phyloP scores from a whole-genome alignment of 176 grass and related monocot genomes.

The Typha latifolia region DNA sequence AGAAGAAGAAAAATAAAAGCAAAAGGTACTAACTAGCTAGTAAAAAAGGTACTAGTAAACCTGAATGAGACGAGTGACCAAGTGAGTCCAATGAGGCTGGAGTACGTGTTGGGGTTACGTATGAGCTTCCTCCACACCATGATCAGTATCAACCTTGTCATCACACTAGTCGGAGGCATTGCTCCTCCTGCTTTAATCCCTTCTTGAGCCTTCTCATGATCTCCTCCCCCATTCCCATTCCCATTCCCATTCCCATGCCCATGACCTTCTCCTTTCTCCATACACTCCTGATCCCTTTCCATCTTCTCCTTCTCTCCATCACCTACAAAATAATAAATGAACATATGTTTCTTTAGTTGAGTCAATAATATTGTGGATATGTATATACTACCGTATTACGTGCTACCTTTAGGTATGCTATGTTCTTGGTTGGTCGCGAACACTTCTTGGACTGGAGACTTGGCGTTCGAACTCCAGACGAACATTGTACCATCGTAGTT shows the following conservation, averaged over 20 bases:
- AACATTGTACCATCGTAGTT: constrained; percentile 93
- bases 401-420: neutral
- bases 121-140: constrained; percentile 99
- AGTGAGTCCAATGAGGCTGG: constrained; percentile 83
- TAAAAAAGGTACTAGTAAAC: constrained; percentile 13
- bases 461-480: constrained; percentile 91
- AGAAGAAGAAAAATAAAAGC: neutral
- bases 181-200: constrained; percentile 13
- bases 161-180: constrained; percentile 94
- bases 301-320: constrained; percentile 42
- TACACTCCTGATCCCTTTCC: constrained; percentile 21
- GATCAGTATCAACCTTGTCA: constrained; percentile 95
- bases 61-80: constrained; percentile 96
- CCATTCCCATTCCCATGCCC: too few species aligned
- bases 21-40: too few species aligned
- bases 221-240: constrained; percentile 15
- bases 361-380: too few species aligned
- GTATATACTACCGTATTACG: too few species aligned
- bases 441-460: constrained; percentile 83
- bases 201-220: constrained; percentile 50
- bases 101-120: constrained; percentile 99
- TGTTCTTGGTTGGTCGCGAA: constrained; percentile 73
- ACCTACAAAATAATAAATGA: constrained; percentile 20
- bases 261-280: too few species aligned
- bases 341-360: too few species aligned